phyloP scores from a whole-genome alignment of 352 stramenopile species.

The Phytophthora idaei region DNA sequence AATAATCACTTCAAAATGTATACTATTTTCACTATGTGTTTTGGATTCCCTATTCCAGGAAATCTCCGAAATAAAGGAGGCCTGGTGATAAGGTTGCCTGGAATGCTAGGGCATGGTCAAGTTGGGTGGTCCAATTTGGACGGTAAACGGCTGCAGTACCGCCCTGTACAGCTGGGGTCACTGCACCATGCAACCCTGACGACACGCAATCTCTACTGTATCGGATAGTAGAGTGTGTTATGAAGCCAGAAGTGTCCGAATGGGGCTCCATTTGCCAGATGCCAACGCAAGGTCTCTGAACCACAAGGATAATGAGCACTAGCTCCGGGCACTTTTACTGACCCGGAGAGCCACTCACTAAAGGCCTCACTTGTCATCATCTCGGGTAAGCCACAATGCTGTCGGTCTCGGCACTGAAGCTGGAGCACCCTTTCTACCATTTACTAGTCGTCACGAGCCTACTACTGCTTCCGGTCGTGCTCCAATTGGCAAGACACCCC shows the following conservation, averaged over 20 bases:
- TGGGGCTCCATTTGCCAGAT: slow-evolving; percentile 5
- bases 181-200: too few species aligned
- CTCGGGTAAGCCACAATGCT: slow-evolving; percentile 10
- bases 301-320: slow-evolving; percentile 14
- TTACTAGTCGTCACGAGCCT: slow-evolving; percentile 17
- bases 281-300: slow-evolving; percentile 15
- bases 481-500: slow-evolving; percentile 17
- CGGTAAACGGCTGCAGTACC: too few species aligned
- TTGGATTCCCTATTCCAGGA: too few species aligned
- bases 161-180: too few species aligned
- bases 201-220: slow-evolving; percentile 14
- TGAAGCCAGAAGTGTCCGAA: slow-evolving; percentile 21
- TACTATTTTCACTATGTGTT: too few species aligned
- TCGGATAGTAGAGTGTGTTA: slow-evolving; percentile 2
- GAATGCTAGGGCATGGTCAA: too few species aligned
- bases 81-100: too few species aligned
- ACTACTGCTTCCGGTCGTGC: slow-evolving; percentile 19
- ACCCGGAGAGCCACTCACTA: neutral
- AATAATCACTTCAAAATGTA: too few species aligned
- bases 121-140: too few species aligned
- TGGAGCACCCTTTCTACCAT: slow-evolving; percentile 13
- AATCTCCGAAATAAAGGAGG: too few species aligned
- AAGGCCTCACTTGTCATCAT: slow-evolving; percentile 7
- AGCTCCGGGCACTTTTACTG: neutral
- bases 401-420: slow-evolving; percentile 20